phyloP scores from a whole-genome alignment of 2,329 filamentous ascomycete species.

The Fusarium sambucinum region DNA sequence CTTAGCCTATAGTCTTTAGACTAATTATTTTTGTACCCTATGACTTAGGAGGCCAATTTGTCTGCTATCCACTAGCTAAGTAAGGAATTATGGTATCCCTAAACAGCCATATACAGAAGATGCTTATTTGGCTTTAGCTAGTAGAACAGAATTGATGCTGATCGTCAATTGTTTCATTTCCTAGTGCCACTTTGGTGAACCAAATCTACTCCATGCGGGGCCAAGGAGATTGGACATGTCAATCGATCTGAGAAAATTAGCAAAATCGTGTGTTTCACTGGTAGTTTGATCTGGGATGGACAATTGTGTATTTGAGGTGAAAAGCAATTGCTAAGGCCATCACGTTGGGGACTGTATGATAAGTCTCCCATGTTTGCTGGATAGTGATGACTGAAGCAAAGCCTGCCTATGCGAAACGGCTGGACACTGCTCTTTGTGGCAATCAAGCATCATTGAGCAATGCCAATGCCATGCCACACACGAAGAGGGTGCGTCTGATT shows the following conservation, averaged over 20 bases:
- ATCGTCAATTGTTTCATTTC: slow-evolving; percentile 21
- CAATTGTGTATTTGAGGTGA: slow-evolving; percentile 6
- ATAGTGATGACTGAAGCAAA: slow-evolving; percentile 8
- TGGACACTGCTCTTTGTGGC: slow-evolving; percentile 4
- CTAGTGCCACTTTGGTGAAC: slow-evolving; percentile 1
- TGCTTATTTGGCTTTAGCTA: neutral
- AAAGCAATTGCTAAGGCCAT: neutral
- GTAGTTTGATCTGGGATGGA: neutral
- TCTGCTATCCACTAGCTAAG: no score
- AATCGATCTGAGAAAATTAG: slow-evolving; percentile 2
- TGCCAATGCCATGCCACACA: neutral
- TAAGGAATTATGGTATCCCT: no score
- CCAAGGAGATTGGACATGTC: slow-evolving; percentile 6
- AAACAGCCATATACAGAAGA: neutral
- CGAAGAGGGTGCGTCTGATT: slow-evolving; percentile 6
- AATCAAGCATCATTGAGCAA: slow-evolving; percentile 3
- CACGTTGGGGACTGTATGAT: neutral
- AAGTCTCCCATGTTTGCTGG: neutral
- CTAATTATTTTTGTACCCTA: no score
- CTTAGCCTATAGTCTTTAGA: no score
- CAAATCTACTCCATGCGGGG: neutral
- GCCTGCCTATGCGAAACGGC: neutral
- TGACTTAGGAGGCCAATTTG: no score
- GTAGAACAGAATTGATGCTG: neutral
- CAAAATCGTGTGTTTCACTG: neutral